A percentile compares a stretch with the other conserved stretches of the same genome.
phyloP scores from a whole-genome alignment of 2,329 filamentous ascomycete genomes.

The Rhinocladiella mackenziei region DNA sequence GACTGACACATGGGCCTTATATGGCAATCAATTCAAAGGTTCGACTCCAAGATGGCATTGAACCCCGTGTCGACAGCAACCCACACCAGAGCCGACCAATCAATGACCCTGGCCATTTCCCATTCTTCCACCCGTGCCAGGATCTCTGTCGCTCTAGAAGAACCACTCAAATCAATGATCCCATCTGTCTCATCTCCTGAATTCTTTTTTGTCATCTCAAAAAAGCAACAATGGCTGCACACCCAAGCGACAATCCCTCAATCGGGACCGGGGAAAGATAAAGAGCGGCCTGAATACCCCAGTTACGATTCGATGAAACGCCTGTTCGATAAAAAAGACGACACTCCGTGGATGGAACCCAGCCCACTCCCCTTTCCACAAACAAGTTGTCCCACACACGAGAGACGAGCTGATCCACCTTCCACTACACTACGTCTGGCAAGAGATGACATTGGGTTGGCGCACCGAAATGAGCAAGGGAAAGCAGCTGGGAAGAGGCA shows the following conservation, averaged over 20 bases:
- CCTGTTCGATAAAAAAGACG: constrained; percentile 14
- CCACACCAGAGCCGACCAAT: too few species aligned
- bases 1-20: not conserved
- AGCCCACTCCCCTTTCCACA: constrained; percentile 1
- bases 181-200: too few species aligned
- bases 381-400: constrained; percentile 2
- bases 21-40: too few species aligned
- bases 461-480: not conserved
- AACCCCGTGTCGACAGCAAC: too few species aligned
- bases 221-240: not conserved
- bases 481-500: not conserved
- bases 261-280: too few species aligned
- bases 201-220: too few species aligned
- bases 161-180: too few species aligned
- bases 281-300: constrained; percentile 3
- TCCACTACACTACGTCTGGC: not conserved
- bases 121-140: too few species aligned
- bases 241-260: not conserved
- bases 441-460: not conserved
- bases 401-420: constrained; percentile 1
- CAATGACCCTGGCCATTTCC: too few species aligned
- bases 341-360: not conserved
- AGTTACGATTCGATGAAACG: constrained; percentile 3
- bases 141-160: too few species aligned
- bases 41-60: too few species aligned